Evolutionary conservation across 2,329 filamentous ascomycete species (phyloP).

Genomic region (Colletotrichum eremochloae): DNA sequence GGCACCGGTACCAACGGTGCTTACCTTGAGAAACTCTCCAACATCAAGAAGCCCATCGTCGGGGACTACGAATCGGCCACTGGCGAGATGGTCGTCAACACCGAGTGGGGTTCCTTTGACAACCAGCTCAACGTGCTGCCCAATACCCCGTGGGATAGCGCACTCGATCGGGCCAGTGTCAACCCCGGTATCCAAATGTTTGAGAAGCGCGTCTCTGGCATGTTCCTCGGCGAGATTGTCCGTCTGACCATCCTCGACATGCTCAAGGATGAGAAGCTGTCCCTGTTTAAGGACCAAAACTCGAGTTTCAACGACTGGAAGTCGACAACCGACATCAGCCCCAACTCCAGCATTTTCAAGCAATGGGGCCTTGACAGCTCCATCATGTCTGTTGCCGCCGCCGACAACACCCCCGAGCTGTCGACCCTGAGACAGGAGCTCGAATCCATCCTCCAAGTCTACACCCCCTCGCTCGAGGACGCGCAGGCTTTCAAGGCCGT

Average conservation of each 20-base stretch:
- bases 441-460: constrained; percentile 81
- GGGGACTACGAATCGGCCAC: constrained; percentile 83
- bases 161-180: constrained; percentile 82
- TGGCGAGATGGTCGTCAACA: constrained; percentile 97
- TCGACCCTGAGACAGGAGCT: constrained; percentile 82
- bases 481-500: constrained; percentile 89
- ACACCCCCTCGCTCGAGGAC: constrained; percentile 83
- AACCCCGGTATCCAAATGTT: constrained; percentile 99
- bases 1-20: constrained; percentile 98
- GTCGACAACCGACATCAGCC: constrained; percentile 77
- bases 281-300: constrained; percentile 83
- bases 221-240: constrained; percentile 97
- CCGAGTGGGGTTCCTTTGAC: constrained; percentile 98
- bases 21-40: constrained; percentile 91
- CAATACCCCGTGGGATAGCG: constrained; percentile 83
- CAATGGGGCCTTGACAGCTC: constrained; percentile 93
- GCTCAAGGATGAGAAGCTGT: constrained; percentile 73
- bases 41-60: constrained; percentile 82
- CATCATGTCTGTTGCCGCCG: constrained; percentile 88
- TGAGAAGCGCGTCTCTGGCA: constrained; percentile 97
- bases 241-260: constrained; percentile 81
- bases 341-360: constrained; percentile 76
- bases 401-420: constrained; percentile 80
- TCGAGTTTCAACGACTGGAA: constrained; percentile 77
- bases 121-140: constrained; percentile 91